Base-by-base conservation (phyloP, 2,329 filamentous ascomycete species). In the Didymella pinodella region DNA sequence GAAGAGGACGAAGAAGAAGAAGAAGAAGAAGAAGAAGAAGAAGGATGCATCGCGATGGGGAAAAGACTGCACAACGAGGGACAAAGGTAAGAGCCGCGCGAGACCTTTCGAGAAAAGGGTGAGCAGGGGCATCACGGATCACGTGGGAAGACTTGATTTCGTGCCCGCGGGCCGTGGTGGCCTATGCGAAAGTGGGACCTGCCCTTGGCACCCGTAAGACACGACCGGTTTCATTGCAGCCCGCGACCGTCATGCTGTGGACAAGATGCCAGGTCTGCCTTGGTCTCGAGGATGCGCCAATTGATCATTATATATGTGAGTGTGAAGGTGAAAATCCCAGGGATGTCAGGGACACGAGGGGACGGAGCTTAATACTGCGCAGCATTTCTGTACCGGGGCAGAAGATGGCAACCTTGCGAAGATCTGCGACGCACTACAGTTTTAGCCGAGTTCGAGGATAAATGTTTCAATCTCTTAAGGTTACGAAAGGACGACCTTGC, bases 131-230 rank as follows among this genome's bases (percentile, higher is more conserved):
- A 31, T n/a, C 3, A 36, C 20, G 7, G 22, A 10, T 50, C 48
- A 50, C 48, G 48, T 50, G 48, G 32, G 22, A n/a, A n/a, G 18
- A 20, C 8, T 41, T 16, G 14, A 36, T 36, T 7, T 36, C 18
- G 18, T 18, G 18, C 18, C 18, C 18, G 18, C 32, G 32, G n/a
- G 32, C 14, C 32, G 25, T 16, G 34, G 34, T 50, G 25, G 48
- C 48, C 48, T 50, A 31, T 16, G 48, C 48, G 48, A 34, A n/a
- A 41, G 48, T 28, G 48, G 48, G 36, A 28, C 18, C 48, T 10
- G 8, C 34, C 34, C 48, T 36, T 41, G 22, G 48, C 34, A n/a
- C 41, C 48, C 34, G 48, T 50, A 12, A 50, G 48, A 50, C 14
- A 50, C 48, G 48, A 25, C 48, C 16, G 22, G 31, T 48, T 28